These are phyloP conservation scores for Fomitiporia mediterranea DNA, from an alignment of 1,284 basidiomycete species.

Conservation along the genomic window DNA sequence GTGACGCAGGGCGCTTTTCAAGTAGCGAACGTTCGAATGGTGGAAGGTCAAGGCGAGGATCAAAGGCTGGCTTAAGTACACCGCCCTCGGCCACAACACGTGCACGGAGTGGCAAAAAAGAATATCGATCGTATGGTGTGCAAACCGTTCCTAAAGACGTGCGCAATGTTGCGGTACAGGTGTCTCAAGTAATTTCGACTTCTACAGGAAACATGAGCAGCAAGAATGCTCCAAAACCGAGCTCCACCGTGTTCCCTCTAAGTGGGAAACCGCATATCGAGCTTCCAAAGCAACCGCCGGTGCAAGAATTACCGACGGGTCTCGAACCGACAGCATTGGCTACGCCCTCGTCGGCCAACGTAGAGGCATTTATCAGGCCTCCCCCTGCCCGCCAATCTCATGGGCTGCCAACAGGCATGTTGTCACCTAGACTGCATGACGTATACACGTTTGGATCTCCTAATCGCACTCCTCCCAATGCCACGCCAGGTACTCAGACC, in stretches of 20 bases:
- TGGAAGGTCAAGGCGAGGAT: conserved; percentile 28
- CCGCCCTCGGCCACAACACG: conserved; percentile 28
- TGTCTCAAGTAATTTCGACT: conserved; percentile 25
- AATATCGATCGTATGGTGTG: conserved; percentile 55
- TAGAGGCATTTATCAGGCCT: conserved; percentile 10
- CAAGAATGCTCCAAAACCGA: neutral
- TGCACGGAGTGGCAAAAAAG: conserved; percentile 39
- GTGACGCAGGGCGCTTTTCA: conserved; percentile 30
- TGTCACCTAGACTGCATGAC: conserved; percentile 21
- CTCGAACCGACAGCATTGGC: conserved; percentile 12
- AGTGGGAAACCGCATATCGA: conserved; percentile 1
- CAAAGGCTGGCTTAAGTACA: conserved; percentile 34
- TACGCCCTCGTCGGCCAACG: conserved; percentile 8
- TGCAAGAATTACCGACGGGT: conserved; percentile 12
- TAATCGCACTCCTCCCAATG: conserved; percentile 15
- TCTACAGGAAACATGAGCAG: conserved; percentile 1
- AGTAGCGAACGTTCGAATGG: conserved; percentile 23
- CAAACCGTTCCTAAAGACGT: conserved; percentile 54
- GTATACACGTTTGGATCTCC: conserved; percentile 14
- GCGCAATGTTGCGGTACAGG: conserved; percentile 51
- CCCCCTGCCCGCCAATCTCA: conserved; percentile 6
- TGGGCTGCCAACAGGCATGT: conserved; percentile 13
- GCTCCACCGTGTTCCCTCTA: neutral
- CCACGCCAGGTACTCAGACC: conserved; percentile 10
- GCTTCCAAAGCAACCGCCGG: conserved; percentile 12